phyloP scores from a whole-genome alignment of 2,329 filamentous ascomycete genomes.

The Aspergillus sp. region DNA sequence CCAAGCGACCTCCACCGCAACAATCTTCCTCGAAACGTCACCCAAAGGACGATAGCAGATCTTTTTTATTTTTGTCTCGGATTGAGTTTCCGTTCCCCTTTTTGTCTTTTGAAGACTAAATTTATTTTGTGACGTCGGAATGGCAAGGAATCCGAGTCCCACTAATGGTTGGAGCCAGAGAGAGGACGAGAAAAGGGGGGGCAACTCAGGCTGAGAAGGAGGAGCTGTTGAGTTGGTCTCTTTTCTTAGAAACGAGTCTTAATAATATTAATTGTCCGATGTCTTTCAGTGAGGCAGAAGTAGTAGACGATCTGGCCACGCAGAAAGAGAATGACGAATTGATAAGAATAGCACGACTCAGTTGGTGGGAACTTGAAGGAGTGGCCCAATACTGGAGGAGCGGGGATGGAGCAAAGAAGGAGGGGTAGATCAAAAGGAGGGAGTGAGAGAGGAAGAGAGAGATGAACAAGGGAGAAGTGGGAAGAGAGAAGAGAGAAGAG shows the following conservation, averaged over 20 bases:
- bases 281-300: conserved; percentile 12
- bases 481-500: conserved; percentile 1
- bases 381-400: conserved; percentile 36
- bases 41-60: not conserved
- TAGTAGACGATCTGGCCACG: conserved; percentile 18
- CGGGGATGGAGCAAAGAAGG: conserved; percentile 34
- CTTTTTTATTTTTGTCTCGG: not conserved
- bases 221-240: conserved; percentile 16
- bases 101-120: conserved; percentile 6
- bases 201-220: conserved; percentile 11
- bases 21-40: conserved; percentile 9
- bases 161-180: conserved; percentile 15
- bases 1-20: conserved; percentile 18
- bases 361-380: conserved; percentile 41
- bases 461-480: conserved; percentile 5
- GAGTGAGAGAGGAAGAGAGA: conserved; percentile 12
- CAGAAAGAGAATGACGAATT: conserved; percentile 33
- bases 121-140: conserved; percentile 10
- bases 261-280: not conserved
- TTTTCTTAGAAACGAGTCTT: conserved; percentile 9
- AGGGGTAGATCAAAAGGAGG: conserved; percentile 14
- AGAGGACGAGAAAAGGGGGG: conserved; percentile 15
- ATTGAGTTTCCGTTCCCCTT: conserved; percentile 2
- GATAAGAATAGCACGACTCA: conserved; percentile 29
- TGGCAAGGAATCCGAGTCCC: conserved; percentile 11